Evolutionary conservation across 192 early-diverging fungal genomes (phyloP).

Genomic region (Pecoramyces ruminantium): DNA sequence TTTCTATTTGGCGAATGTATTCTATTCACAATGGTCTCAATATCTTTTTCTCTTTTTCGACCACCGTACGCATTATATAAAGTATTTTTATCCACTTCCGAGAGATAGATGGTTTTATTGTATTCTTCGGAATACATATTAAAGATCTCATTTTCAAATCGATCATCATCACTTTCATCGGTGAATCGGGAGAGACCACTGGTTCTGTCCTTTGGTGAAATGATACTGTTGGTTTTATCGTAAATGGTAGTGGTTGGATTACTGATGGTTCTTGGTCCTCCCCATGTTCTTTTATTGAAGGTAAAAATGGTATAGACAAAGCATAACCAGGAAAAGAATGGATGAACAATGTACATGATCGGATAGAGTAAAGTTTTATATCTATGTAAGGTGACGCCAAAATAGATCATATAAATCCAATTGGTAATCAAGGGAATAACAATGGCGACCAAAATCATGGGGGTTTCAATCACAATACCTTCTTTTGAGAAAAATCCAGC

Average conservation of each 20-base stretch:
- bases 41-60: neutral
- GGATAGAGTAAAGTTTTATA: slow-evolving; percentile 9
- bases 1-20: neutral
- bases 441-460: slow-evolving; percentile 1
- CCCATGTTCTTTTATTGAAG: slow-evolving; percentile 9
- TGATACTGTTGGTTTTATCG: neutral
- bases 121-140: slow-evolving; percentile 14
- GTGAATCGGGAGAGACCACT: neutral
- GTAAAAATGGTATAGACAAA: slow-evolving; percentile 6
- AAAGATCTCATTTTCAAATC: slow-evolving; percentile 3
- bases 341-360: slow-evolving; percentile 5
- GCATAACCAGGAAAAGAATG: slow-evolving; percentile 6
- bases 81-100: neutral
- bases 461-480: neutral
- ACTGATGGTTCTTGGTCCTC: slow-evolving; percentile 3
- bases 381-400: slow-evolving; percentile 2
- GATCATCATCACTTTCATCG: neutral
- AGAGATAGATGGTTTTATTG: slow-evolving; percentile 3
- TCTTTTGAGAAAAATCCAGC: neutral
- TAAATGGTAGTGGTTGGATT: neutral
- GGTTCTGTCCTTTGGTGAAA: neutral
- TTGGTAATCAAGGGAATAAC: slow-evolving; percentile 6
- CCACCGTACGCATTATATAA: neutral
- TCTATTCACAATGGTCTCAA: neutral
- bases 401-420: slow-evolving; percentile 9